A percentile compares a stretch with the other conserved stretches of the same genome.
phyloP scores from a whole-genome alignment of 768 basidiomycete genomes.

The Mrakia hoshinonis region DNA sequence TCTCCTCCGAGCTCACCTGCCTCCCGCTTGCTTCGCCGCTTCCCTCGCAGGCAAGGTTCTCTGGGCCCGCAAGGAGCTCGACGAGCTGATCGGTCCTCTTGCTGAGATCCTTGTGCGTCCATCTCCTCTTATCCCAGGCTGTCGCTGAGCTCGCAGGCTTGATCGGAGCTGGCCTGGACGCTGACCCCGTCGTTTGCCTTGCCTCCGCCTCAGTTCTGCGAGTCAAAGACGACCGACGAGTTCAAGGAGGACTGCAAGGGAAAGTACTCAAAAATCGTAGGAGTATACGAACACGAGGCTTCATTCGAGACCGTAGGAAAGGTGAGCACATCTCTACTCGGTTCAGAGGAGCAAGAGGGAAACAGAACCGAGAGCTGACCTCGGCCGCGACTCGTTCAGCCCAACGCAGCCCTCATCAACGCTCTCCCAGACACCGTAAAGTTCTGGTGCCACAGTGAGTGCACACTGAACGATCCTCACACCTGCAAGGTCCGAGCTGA shows the following conservation, averaged over 20 bases:
- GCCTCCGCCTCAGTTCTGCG: slow-evolving; percentile 44
- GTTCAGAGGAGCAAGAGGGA: background rate
- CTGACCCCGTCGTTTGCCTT: background rate
- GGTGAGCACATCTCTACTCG: background rate
- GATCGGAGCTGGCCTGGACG: background rate
- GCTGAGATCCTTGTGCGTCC: slow-evolving; percentile 67
- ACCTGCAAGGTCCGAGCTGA: background rate
- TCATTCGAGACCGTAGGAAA: slow-evolving; percentile 9
- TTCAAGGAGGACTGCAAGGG: slow-evolving; percentile 57
- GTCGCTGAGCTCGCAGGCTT: background rate
- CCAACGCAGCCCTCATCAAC: slow-evolving; percentile 18
- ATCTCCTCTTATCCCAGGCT: background rate
- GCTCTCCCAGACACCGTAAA: slow-evolving; percentile 5
- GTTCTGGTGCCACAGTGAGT: slow-evolving; percentile 17
- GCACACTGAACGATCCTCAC: background rate
- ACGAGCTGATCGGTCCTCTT: slow-evolving; percentile 55
- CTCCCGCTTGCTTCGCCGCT: background rate
- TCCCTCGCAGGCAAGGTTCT: slow-evolving; percentile 47
- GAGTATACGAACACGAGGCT: slow-evolving; percentile 13
- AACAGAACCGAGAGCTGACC: background rate
- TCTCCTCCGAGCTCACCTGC: background rate
- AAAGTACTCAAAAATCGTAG: slow-evolving; percentile 63
- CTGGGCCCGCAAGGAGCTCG: slow-evolving; percentile 71
- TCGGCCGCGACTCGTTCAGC: background rate
- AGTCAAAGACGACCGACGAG: slow-evolving; percentile 56